These are phyloP conservation scores for Elsinoe arachidis DNA, from an alignment of 2,329 filamentous ascomycete genomes.

Conservation along the genomic window DNA sequence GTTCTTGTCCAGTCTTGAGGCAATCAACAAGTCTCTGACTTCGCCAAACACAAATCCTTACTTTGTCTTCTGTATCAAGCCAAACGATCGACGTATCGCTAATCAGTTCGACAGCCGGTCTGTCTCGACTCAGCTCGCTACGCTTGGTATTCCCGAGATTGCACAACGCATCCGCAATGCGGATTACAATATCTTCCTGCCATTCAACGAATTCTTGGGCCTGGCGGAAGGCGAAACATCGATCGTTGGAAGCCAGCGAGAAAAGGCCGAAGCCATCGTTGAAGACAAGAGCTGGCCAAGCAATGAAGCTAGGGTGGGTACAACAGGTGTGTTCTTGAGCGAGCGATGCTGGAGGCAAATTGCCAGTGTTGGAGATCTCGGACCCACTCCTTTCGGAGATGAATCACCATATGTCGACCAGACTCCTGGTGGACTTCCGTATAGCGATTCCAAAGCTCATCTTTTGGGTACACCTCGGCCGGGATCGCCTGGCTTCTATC, in stretches of 20 bases:
- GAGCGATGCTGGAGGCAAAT: constrained; percentile 94
- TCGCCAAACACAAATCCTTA: constrained; percentile 82
- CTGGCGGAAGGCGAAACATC: constrained; percentile 75
- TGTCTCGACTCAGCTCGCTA: constrained; percentile 87
- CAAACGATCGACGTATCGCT: constrained; percentile 91
- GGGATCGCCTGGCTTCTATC: constrained; percentile 49
- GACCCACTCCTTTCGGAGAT: constrained; percentile 43
- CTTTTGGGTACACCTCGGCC: constrained; percentile 46
- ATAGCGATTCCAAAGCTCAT: constrained; percentile 51
- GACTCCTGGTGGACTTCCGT: constrained; percentile 48
- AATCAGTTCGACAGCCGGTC: constrained; percentile 99
- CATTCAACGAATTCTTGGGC: constrained; percentile 90
- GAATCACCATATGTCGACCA: constrained; percentile 53
- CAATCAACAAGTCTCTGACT: constrained; percentile 78
- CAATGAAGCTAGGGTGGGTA: constrained; percentile 84
- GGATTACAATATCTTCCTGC: constrained; percentile 91
- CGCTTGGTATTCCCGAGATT: constrained; percentile 93
- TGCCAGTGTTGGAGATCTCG: constrained; percentile 60
- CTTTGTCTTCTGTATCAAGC: constrained; percentile 94
- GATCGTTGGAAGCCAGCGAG: constrained; percentile 82
- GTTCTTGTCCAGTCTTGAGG: constrained; percentile 80
- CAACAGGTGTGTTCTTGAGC: constrained; percentile 89
- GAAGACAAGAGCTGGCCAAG: constrained; percentile 86
- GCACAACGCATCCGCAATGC: constrained; percentile 86
- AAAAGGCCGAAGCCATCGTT: constrained; percentile 84